Conservation (phyloP, 2,329 filamentous ascomycete species). For the Trichoderma arundinaceum region DNA sequence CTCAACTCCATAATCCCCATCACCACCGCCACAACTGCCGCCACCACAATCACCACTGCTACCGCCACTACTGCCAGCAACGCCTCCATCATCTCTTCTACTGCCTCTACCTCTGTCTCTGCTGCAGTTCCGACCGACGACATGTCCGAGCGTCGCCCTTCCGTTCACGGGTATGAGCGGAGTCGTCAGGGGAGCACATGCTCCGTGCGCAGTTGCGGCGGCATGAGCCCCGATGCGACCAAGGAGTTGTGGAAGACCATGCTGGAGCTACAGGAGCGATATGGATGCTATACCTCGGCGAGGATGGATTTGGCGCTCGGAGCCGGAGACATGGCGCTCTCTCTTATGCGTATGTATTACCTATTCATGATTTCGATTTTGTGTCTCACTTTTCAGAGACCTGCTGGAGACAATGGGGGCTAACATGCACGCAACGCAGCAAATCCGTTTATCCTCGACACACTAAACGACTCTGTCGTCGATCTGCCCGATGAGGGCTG, state of each 20-base stretch:
- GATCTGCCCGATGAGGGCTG: slow-evolving; percentile 47
- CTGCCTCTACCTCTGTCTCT: not conserved
- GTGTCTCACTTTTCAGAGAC: too few relatives aligned
- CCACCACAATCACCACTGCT: slow-evolving; percentile 17
- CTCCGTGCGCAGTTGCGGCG: slow-evolving; percentile 42
- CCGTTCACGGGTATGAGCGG: slow-evolving; percentile 29
- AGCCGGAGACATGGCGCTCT: slow-evolving; percentile 47
- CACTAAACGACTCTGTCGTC: slow-evolving; percentile 47
- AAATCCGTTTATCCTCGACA: slow-evolving; percentile 50
- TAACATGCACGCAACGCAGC: slow-evolving; percentile 36
- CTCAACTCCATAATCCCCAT: slow-evolving; percentile 9
- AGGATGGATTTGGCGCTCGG: slow-evolving; percentile 55
- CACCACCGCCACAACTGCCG: slow-evolving; percentile 13
- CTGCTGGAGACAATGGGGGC: not conserved
- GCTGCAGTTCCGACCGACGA: slow-evolving; percentile 1
- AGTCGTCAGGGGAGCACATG: slow-evolving; percentile 40
- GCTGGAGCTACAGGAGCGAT: slow-evolving; percentile 54
- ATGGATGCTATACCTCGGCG: slow-evolving; percentile 57
- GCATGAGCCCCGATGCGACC: slow-evolving; percentile 48
- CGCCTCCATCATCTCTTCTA: not conserved
- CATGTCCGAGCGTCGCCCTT: slow-evolving; percentile 24
- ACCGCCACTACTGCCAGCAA: slow-evolving; percentile 13
- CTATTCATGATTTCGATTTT: not conserved
- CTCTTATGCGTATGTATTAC: slow-evolving; percentile 52
- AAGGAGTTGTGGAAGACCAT: slow-evolving; percentile 55